Percentiles rank a stretch among this genome's conserved stretches.
Conservation (phyloP, 768 basidiomycete genomes). For the Termitomyces sp. region DNA sequence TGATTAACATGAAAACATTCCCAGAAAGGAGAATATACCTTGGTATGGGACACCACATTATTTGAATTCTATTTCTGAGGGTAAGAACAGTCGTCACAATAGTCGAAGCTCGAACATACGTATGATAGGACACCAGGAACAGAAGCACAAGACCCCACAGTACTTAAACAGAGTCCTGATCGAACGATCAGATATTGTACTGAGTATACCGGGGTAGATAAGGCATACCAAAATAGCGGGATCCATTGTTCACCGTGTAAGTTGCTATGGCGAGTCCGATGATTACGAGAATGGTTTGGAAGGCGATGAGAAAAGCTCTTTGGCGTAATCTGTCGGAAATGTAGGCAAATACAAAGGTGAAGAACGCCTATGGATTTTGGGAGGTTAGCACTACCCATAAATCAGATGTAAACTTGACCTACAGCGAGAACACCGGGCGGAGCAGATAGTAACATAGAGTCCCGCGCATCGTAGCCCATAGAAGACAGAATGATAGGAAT, state of each 20-base stretch:
- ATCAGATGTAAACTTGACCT: background rate
- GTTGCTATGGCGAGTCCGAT: constrained; percentile 27
- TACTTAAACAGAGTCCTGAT: constrained; percentile 24
- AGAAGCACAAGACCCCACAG: constrained; percentile 28
- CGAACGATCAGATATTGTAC: background rate
- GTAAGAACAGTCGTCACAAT: background rate
- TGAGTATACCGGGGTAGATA: background rate
- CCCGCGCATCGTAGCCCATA: constrained; percentile 26
- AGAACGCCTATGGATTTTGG: constrained; percentile 22
- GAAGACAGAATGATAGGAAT: constrained; percentile 27
- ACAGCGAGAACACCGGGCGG: constrained; percentile 30
- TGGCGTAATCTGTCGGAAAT: constrained; percentile 28
- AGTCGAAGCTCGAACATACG: constrained; percentile 17
- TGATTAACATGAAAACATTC: background rate
- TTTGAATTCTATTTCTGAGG: background rate
- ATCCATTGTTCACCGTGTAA: constrained; percentile 21
- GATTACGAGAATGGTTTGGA: constrained; percentile 27
- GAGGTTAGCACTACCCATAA: background rate
- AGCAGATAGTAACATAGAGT: constrained; percentile 27
- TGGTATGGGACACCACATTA: constrained; percentile 25
- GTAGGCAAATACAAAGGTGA: constrained; percentile 30
- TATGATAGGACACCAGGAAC: constrained; percentile 33
- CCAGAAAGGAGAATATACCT: constrained; percentile 10
- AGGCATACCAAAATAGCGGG: constrained; percentile 24
- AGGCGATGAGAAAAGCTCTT: constrained; percentile 26